Base-by-base conservation (phyloP, 1,139 yeast species). In the Sugiyamaella pinicola region DNA sequence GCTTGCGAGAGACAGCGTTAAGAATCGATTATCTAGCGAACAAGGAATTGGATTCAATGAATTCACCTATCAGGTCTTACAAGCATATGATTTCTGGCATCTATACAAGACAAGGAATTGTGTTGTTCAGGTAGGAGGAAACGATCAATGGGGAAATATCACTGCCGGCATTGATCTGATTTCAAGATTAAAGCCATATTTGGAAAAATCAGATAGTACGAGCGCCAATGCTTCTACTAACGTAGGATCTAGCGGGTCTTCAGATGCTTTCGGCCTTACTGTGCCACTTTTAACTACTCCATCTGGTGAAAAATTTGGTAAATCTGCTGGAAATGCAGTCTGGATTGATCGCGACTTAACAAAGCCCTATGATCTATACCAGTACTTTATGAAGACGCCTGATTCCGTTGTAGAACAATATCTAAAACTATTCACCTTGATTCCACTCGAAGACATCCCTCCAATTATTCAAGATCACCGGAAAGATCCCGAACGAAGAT, bases 101-200 rank as follows among this genome's bases (percentile, higher is more conserved):
- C 73, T 95, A 59, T 83, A 82, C 71, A 77, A 77, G 43, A 68
- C 78, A 13, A 73, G 81, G 37, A 72, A 75, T 2, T 95, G 93
- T 41, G 75, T 78, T 47, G 70, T 90, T 33, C 97, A 93, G 71
- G 82, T 95, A 22, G 99, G 99, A 13, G 99, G 99, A 7, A 90
- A 87, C 66, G 99, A 93, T 67, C 99, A 93, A 70, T 93, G 97
- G 93, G 99, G 99, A 1, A 93, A 93, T 64, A 95, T 95, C 58
- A 89, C 96, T 4, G 98, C 98, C 0, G 99, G 99, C 0, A 81
- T 88, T 47, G 99, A 93, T 65, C 75, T 95, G 55, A 89, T 93
- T 42, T 77, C 85, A 1, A 74, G 96, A 59, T 69, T 88, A 51
- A 65, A 62, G 40, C 47, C 46, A 50, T 40, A 33, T 35, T 12